These are phyloP conservation scores for Suillus decipiens DNA, from an alignment of 768 basidiomycete genomes.

Conservation along the genomic window DNA sequence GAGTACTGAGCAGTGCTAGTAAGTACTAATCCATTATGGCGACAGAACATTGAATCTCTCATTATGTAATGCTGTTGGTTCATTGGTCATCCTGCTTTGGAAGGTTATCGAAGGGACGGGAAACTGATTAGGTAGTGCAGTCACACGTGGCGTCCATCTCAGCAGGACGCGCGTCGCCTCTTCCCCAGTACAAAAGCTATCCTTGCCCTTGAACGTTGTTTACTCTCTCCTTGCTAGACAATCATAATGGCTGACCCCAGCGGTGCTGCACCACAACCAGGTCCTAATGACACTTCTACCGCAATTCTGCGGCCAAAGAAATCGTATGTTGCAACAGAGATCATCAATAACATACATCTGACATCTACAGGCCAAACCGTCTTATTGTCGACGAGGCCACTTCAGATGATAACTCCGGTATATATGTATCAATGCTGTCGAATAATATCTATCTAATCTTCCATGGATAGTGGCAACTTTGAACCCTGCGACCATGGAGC, in stretches of 20 bases:
- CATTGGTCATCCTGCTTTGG: not conserved
- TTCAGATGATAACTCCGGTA: conserved; percentile 95
- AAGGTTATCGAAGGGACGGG: conserved; percentile 14
- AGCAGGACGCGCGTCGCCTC: conserved; percentile 35
- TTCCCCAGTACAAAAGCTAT: conserved; percentile 9
- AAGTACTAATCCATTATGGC: no score
- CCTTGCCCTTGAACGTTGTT: conserved; percentile 12
- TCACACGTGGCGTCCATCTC: conserved; percentile 16
- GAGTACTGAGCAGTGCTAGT: no score
- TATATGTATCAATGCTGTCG: conserved; percentile 32
- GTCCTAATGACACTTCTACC: conserved; percentile 87
- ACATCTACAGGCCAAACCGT: conserved; percentile 79
- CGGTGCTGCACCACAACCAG: conserved; percentile 81
- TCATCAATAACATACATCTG: conserved; percentile 20
- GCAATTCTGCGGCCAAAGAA: conserved; percentile 97
- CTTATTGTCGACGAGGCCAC: conserved; percentile 95
- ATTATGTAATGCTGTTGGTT: no score
- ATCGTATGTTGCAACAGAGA: conserved; percentile 63
- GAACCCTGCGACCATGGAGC: conserved; percentile 96
- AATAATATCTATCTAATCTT: conserved; percentile 21
- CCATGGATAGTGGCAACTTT: conserved; percentile 76
- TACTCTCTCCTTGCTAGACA: conserved; percentile 14
- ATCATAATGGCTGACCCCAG: conserved; percentile 74
- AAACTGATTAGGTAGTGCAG: conserved; percentile 11
- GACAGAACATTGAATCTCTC: no score